Conservation (phyloP, 441 rosid species). For the Capsella rubella region DNA sequence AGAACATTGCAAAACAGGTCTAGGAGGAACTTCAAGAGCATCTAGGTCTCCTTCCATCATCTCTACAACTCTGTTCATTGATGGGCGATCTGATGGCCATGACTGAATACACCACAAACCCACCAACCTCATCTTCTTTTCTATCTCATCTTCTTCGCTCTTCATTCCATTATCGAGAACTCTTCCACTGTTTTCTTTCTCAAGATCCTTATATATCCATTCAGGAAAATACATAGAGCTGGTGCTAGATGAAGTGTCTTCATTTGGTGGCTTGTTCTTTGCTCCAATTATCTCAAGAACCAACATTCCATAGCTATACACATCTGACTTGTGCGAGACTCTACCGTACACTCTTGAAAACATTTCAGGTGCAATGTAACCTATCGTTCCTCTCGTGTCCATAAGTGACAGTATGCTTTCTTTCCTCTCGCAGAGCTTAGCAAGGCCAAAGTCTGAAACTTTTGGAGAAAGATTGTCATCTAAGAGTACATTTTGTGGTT, state of each 20-base stretch:
- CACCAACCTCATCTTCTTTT: slow-evolving; percentile 47
- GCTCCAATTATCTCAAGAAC: slow-evolving; percentile 47
- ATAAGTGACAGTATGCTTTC: slow-evolving; percentile 40
- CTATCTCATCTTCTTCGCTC: slow-evolving; percentile 42
- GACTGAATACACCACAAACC: slow-evolving; percentile 54
- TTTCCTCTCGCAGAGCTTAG: slow-evolving; percentile 36
- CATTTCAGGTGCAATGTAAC: slow-evolving; percentile 48
- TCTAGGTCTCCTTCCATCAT: slow-evolving; percentile 39
- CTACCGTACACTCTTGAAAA: slow-evolving; percentile 36
- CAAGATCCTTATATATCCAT: slow-evolving; percentile 42
- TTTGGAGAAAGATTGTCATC: background rate
- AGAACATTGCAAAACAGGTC: slow-evolving; percentile 36
- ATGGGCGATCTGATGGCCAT: slow-evolving; percentile 39
- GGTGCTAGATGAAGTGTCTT: background rate
- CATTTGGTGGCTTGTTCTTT: slow-evolving; percentile 20
- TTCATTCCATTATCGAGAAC: slow-evolving; percentile 9
- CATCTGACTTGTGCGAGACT: slow-evolving; percentile 48
- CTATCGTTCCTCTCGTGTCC: slow-evolving; percentile 40
- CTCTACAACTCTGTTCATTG: slow-evolving; percentile 45
- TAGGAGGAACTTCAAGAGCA: slow-evolving; percentile 43
- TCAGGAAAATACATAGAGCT: slow-evolving; percentile 42
- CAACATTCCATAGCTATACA: slow-evolving; percentile 50
- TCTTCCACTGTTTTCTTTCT: slow-evolving; percentile 12
- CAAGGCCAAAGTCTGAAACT: slow-evolving; percentile 7
- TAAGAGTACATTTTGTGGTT: slow-evolving; percentile 56